Evolutionary conservation across 164 flowering plant genomes (phyloP).

Genomic region (Tinospora cordifolia): DNA sequence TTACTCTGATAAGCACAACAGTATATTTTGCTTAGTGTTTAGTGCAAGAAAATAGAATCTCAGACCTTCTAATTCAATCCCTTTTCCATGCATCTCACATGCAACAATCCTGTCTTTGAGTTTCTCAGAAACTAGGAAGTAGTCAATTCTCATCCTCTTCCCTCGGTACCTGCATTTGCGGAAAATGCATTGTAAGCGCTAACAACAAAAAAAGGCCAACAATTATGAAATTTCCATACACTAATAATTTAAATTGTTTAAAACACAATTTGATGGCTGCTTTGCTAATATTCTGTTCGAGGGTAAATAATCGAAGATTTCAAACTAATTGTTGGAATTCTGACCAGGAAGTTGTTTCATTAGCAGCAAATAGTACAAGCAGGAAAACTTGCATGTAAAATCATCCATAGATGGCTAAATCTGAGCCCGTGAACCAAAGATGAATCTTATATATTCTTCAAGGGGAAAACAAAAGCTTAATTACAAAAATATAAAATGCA

Average conservation of each 20-base stretch:
- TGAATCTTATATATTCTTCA: too few species aligned
- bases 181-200: not conserved
- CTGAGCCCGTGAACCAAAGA: too few species aligned
- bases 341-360: not conserved
- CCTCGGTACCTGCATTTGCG: slow-evolving; percentile 65
- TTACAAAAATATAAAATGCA: too few species aligned
- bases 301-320: too few species aligned
- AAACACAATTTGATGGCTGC: too few species aligned
- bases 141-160: slow-evolving; percentile 95
- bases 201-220: not conserved
- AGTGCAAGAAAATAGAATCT: not conserved
- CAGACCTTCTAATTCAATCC: slow-evolving; percentile 81
- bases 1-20: not conserved
- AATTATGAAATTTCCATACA: not conserved
- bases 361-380: too few species aligned
- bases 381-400: too few species aligned
- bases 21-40: not conserved
- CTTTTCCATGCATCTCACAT: slow-evolving; percentile 85
- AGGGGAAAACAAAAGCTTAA: too few species aligned
- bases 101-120: slow-evolving; percentile 62
- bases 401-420: too few species aligned
- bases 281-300: too few species aligned
- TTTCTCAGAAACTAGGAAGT: slow-evolving; percentile 65
- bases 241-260: too few species aligned
- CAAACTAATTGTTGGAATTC: not conserved